Conservation (phyloP, 495 filamentous ascomycete genomes). For the Oleoguttula mirabilis region DNA sequence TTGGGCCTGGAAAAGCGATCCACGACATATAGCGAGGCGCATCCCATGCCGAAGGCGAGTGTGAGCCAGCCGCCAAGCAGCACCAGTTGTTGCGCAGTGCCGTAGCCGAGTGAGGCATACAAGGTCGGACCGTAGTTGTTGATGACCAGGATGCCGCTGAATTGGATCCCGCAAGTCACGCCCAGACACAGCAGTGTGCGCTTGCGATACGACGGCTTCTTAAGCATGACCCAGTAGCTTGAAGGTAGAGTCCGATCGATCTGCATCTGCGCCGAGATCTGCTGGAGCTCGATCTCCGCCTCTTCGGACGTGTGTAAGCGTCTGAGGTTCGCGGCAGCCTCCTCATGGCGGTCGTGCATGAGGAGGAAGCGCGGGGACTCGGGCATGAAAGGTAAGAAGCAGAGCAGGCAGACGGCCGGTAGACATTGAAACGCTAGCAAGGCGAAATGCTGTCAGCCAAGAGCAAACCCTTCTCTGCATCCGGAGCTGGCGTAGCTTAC, state of each 20-base stretch:
- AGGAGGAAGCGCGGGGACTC: slow-evolving; percentile 25
- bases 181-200: slow-evolving; percentile 19
- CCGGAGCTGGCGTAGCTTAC: too few species aligned
- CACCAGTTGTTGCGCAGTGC: slow-evolving; percentile 18
- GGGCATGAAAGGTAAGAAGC: slow-evolving; percentile 22
- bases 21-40: slow-evolving; percentile 18
- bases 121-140: slow-evolving; percentile 28
- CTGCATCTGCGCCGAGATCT: slow-evolving; percentile 23
- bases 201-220: slow-evolving; percentile 24
- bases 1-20: slow-evolving; percentile 24
- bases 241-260: slow-evolving; percentile 19
- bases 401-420: slow-evolving; percentile 12
- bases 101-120: slow-evolving; percentile 23
- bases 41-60: slow-evolving; percentile 14
- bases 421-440: too few species aligned
- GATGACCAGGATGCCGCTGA: slow-evolving; percentile 24
- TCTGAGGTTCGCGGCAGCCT: slow-evolving; percentile 22
- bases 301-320: slow-evolving; percentile 17
- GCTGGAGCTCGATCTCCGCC: slow-evolving; percentile 21
- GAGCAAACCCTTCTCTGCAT: too few species aligned
- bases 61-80: slow-evolving; percentile 23
- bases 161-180: slow-evolving; percentile 18
- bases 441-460: too few species aligned
- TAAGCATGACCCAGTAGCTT: slow-evolving; percentile 21
- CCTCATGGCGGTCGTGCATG: slow-evolving; percentile 23